phyloP scores from a whole-genome alignment of 2,329 filamentous ascomycete genomes.

The Penicillium sumatraense region DNA sequence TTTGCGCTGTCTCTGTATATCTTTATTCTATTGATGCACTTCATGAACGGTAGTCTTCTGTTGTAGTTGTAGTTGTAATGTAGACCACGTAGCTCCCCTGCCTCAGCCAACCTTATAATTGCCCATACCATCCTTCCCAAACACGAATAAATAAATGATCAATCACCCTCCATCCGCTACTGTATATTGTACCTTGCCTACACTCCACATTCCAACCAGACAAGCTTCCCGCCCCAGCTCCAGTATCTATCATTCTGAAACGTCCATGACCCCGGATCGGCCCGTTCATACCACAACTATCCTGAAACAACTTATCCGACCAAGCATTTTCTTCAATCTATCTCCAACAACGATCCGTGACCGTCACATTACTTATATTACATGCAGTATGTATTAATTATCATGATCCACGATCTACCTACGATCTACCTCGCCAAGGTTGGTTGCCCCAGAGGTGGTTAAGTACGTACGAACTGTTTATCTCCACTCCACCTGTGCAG shows the following conservation, averaged over 20 bases:
- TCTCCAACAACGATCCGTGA: neutral
- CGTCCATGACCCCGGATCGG: neutral
- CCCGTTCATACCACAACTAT: neutral
- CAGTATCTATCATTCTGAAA: neutral
- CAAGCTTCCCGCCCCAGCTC: neutral
- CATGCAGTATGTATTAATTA: no score
- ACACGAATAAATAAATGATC: neutral
- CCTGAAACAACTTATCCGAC: neutral
- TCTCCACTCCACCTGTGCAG: no score
- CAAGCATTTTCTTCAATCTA: neutral
- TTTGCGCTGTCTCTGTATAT: conserved; percentile 29
- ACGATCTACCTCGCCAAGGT: no score
- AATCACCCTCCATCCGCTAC: no score
- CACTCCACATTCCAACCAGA: no score
- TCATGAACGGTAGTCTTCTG: conserved; percentile 15
- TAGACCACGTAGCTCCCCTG: neutral
- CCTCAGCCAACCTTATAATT: neutral
- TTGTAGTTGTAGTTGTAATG: conserved; percentile 7
- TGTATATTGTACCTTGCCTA: no score
- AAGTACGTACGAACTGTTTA: no score
- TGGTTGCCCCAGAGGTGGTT: no score
- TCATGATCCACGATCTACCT: no score
- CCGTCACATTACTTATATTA: no score
- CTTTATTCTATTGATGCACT: conserved; percentile 27
- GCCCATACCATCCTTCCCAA: neutral